Conservation (phyloP, 148 eudicot species). For the Fallopia convolvulus region DNA sequence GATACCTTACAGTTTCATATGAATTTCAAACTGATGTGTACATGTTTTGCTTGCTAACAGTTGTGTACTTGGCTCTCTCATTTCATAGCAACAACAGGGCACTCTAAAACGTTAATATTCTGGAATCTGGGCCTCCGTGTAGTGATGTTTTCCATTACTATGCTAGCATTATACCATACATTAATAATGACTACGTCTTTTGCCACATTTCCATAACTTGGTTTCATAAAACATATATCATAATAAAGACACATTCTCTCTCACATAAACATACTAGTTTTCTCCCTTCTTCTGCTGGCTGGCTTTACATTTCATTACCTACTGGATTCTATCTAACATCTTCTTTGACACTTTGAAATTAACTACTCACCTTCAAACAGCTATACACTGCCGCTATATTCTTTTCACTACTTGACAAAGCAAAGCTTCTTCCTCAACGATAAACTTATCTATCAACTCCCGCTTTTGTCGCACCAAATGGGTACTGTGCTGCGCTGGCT, state of each 20-base stretch:
- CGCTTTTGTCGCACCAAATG: background rate
- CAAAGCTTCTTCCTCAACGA: background rate
- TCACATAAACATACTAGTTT: background rate
- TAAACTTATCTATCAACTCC: background rate
- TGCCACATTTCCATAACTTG: background rate
- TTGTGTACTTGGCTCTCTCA: too few relatives aligned
- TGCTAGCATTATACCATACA: background rate
- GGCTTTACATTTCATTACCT: background rate
- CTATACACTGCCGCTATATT: conserved; percentile 1
- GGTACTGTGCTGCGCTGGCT: conserved; percentile 15
- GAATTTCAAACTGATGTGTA: too few relatives aligned
- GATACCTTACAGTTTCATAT: too few relatives aligned
- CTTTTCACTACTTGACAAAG: background rate
- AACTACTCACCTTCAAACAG: background rate
- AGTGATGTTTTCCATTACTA: background rate
- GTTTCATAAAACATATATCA: background rate
- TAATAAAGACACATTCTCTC: background rate
- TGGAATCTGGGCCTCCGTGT: too few relatives aligned
- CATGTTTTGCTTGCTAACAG: too few relatives aligned
- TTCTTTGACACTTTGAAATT: background rate
- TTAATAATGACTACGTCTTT: background rate
- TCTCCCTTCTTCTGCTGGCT: background rate
- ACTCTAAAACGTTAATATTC: too few relatives aligned
- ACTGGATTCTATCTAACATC: conserved; percentile 5
- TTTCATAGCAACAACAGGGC: too few relatives aligned